These are phyloP conservation scores for Exophiala sideris DNA, from an alignment of 2,329 filamentous ascomycete species.

Conservation along the genomic window DNA sequence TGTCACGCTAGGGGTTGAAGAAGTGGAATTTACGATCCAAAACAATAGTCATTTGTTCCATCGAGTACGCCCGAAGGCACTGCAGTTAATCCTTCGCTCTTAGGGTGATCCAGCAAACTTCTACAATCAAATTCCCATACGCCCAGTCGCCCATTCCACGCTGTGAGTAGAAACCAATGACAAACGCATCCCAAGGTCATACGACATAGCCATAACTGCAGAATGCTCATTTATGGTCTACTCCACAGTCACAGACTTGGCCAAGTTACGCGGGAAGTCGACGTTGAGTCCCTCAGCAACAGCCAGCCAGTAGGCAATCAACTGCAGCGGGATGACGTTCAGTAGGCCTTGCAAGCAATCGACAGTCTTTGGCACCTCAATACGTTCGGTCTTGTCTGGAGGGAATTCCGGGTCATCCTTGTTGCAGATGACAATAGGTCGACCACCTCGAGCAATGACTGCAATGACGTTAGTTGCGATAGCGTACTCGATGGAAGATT, in stretches of 20 bases:
- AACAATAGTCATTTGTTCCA: no score
- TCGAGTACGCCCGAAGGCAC: no score
- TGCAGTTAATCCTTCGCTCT: not conserved
- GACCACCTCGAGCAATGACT: slow-evolving; percentile 93
- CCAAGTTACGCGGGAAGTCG: slow-evolving; percentile 96
- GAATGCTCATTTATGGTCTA: slow-evolving; percentile 37
- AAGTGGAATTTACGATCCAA: no score
- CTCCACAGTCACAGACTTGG: slow-evolving; percentile 98
- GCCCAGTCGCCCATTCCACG: not conserved
- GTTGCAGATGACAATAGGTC: slow-evolving; percentile 99
- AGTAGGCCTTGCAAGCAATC: slow-evolving; percentile 94
- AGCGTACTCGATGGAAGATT: slow-evolving; percentile 12
- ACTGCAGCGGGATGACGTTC: slow-evolving; percentile 94
- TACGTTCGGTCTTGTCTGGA: slow-evolving; percentile 84
- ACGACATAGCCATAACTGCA: not conserved
- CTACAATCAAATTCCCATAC: not conserved
- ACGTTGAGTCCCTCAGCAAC: slow-evolving; percentile 95
- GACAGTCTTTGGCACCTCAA: slow-evolving; percentile 93
- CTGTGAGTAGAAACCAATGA: no score
- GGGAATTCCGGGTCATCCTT: slow-evolving; percentile 84
- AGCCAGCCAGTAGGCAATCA: slow-evolving; percentile 98
- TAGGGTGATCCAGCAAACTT: not conserved
- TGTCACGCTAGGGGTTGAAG: no score
- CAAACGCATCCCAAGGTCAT: no score
- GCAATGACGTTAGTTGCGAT: slow-evolving; percentile 31